Percentiles rank a stretch among this genome's conserved stretches.
Evolutionary conservation across 2,329 filamentous ascomycete species (phyloP).

Genomic region (Arthroderma sp.): DNA sequence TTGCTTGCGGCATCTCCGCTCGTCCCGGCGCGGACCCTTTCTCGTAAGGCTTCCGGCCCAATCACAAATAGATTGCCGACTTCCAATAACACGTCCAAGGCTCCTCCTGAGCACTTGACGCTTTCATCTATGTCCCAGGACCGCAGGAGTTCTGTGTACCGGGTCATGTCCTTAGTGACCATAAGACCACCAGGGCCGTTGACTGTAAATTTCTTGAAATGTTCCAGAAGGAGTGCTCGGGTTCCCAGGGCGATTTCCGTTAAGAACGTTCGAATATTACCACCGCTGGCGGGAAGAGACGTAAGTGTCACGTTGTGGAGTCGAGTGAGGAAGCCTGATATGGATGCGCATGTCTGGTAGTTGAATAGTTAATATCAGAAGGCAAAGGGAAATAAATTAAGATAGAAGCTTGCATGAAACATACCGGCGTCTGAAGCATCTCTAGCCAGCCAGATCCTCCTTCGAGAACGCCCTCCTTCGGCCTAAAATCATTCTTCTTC

Average conservation of each 20-base stretch:
- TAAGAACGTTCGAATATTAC: constrained; percentile 70
- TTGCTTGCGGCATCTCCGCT: constrained; percentile 17
- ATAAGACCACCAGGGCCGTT: constrained; percentile 88
- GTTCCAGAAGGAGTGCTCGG: constrained; percentile 67
- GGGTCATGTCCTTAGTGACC: constrained; percentile 90
- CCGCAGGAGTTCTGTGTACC: constrained; percentile 75
- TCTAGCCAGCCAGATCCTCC: constrained; percentile 43
- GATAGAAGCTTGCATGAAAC: constrained; percentile 8
- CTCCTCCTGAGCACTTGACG: constrained; percentile 33
- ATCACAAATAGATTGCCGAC: constrained; percentile 95
- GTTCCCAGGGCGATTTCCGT: constrained; percentile 73
- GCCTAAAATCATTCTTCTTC: constrained; percentile 80
- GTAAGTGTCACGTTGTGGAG: constrained; percentile 50
- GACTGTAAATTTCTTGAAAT: constrained; percentile 88
- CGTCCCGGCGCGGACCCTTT: constrained; percentile 46
- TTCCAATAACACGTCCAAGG: constrained; percentile 78
- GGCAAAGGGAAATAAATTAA: constrained; percentile 1
- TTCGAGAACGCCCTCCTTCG: constrained; percentile 55
- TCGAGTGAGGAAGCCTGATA: constrained; percentile 65
- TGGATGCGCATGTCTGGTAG: constrained; percentile 56
- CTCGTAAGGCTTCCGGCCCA: constrained; percentile 61
- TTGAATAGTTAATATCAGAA: constrained; percentile 1
- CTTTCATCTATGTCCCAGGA: constrained; percentile 65
- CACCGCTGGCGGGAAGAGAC: constrained; percentile 50
- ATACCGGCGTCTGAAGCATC: constrained; percentile 60